phyloP scores from a whole-genome alignment of 805 yeast genomes.

The Yamadazyma sp. region DNA sequence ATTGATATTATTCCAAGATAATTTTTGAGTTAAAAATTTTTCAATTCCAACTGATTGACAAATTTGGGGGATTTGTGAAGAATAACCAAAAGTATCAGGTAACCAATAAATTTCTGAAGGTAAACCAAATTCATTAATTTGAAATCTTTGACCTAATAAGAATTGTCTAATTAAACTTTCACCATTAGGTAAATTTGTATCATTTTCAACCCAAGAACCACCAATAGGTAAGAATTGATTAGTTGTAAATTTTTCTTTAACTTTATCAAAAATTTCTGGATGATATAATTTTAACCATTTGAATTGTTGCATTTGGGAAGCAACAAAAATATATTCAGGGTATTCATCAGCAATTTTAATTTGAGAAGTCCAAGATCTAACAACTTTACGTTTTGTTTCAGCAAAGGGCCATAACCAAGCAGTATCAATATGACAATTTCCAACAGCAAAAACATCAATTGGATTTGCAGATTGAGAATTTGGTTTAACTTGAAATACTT shows the following conservation, averaged over 20 bases:
- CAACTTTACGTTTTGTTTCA: slow-evolving; percentile 88
- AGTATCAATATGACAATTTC: slow-evolving; percentile 96
- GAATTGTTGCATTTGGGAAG: slow-evolving; percentile 95
- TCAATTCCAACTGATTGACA: slow-evolving; percentile 84
- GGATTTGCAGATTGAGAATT: slow-evolving; percentile 27
- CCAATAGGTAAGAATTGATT: slow-evolving; percentile 89
- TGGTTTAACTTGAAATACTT: slow-evolving; percentile 46
- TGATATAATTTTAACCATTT: slow-evolving; percentile 88
- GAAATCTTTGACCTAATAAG: slow-evolving; percentile 84
- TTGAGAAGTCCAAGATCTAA: slow-evolving; percentile 94
- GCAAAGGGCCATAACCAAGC: slow-evolving; percentile 99
- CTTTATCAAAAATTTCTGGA: slow-evolving; percentile 68
- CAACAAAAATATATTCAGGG: slow-evolving; percentile 92
- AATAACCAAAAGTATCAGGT: slow-evolving; percentile 96
- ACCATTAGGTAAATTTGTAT: slow-evolving; percentile 93
- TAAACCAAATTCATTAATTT: slow-evolving; percentile 72
- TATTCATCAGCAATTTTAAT: slow-evolving; percentile 77
- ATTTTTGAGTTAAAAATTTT: slow-evolving; percentile 85
- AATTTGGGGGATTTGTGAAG: slow-evolving; percentile 91
- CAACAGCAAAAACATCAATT: slow-evolving; percentile 76
- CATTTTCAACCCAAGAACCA: slow-evolving; percentile 98
- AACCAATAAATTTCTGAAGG: slow-evolving; percentile 84
- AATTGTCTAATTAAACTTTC: slow-evolving; percentile 89
- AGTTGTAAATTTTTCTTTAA: slow-evolving; percentile 62
- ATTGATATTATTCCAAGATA: slow-evolving; percentile 96